Evolutionary conservation across 2,329 filamentous ascomycete genomes (phyloP), one percentile per base, ranked within the genome.

Genomic region (Venturia pyrina): DNA sequence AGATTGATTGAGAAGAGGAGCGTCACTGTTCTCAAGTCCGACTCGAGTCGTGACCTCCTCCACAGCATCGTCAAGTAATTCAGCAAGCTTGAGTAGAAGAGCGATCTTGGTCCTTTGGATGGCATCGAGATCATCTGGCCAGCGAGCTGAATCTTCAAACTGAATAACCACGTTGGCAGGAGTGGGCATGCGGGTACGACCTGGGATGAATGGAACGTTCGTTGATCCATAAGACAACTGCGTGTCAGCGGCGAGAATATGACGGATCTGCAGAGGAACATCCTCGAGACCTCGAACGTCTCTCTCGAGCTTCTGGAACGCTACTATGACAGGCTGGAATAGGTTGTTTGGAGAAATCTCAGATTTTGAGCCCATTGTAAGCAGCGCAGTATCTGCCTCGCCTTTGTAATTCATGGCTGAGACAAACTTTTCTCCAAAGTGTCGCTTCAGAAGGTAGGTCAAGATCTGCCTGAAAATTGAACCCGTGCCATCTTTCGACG

Each of bases 31-130:
- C 72, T 98, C 95, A 19, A 96, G 80, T 0, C 95, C 93, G 15
- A 98, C 79, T 59, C 87, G 86, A 7, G 87, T 87, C 37, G 80
- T 84, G 50, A 91, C 81, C 53, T 80, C 82, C 10, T 83, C 80
- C 48, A 87, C 85, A 2, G 81, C 77, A 21, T 85, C 82, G 70
- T 87, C 85, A 3, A 97, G 78, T 4, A 95, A 82, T 63, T 88
- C 86, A 62, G 87, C 86, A 66, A 96, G 87, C 71, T 86, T 88
- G 10, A 89, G 76, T 11, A 90, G 81, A 73, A 99, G 96, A 3
- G 96, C 95, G 48, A 96, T 85, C 76, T 99, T 99, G 15, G 92
- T 93, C 72, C 92, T 87, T 75, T 99, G 95, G 66, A 98, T 96
- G 5, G 93, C 93, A 3, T 85, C 85, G 10, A 98, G 78, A 72